These are phyloP conservation scores for Myriosclerotinia curreyana DNA, from an alignment of 2,329 filamentous ascomycete genomes.

Conservation along the genomic window DNA sequence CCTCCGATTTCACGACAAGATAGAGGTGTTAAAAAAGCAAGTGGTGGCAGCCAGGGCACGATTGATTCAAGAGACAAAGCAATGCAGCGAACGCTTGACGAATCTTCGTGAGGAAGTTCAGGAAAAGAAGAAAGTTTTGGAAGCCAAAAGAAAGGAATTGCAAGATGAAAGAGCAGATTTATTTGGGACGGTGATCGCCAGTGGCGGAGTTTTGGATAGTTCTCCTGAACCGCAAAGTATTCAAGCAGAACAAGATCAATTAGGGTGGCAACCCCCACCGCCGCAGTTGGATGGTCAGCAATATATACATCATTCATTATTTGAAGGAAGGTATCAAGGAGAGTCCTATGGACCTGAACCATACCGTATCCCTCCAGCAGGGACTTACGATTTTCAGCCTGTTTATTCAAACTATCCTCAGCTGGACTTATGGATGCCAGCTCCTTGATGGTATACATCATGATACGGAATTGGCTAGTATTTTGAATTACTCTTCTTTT, in stretches of 20 bases:
- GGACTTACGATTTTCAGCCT: neutral
- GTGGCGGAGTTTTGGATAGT: neutral
- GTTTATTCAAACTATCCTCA: neutral
- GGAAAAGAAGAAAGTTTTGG: conserved; percentile 4
- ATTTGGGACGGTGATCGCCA: neutral
- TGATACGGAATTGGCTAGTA: neutral
- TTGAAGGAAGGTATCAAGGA: conserved; percentile 1
- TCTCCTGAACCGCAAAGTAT: neutral
- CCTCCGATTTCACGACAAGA: conserved; percentile 51
- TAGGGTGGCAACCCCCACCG: neutral
- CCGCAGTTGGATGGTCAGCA: conserved; percentile 5
- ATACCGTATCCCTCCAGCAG: conserved; percentile 2
- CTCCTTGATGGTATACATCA: neutral
- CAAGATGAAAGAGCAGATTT: conserved; percentile 12
- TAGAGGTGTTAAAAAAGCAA: conserved; percentile 42
- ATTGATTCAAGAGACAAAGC: conserved; percentile 10
- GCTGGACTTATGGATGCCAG: conserved; percentile 6
- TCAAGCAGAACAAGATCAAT: neutral
- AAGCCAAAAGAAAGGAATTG: conserved; percentile 2
- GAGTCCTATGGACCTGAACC: neutral
- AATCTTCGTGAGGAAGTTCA: neutral
- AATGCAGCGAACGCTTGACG: conserved; percentile 3
- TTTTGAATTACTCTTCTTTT: neutral
- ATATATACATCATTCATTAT: conserved; percentile 16
- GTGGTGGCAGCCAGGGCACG: neutral